Conservation (phyloP, 2,329 filamentous ascomycete genomes). For the Pseudocercospora fuligena region DNA sequence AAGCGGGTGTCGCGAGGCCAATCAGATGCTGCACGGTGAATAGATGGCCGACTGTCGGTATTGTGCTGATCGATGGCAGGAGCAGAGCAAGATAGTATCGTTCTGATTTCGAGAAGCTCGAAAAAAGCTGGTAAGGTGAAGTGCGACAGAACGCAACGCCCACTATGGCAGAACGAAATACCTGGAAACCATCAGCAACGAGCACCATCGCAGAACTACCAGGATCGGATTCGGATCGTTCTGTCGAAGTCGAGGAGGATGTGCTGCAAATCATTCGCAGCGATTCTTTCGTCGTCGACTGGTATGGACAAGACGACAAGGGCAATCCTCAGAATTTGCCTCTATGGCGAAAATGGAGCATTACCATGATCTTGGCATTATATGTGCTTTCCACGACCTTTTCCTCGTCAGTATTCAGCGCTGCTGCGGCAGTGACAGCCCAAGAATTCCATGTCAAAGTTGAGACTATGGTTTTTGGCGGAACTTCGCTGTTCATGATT, state of each 20-base stretch:
- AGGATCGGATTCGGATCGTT: neutral
- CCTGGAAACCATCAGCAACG: neutral
- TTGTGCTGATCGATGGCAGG: neutral
- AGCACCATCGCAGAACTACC: neutral
- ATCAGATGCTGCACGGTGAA: neutral
- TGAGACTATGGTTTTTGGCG: conserved; percentile 17
- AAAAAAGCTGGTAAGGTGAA: neutral
- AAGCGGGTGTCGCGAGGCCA: neutral
- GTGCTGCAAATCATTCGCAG: conserved; percentile 14
- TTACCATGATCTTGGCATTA: conserved; percentile 23
- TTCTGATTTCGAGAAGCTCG: too few species aligned
- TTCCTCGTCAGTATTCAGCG: conserved; percentile 21
- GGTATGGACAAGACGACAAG: conserved; percentile 21
- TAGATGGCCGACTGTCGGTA: neutral
- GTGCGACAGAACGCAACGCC: neutral
- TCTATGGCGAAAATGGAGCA: conserved; percentile 20
- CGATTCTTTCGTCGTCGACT: conserved; percentile 20
- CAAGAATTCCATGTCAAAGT: conserved; percentile 16
- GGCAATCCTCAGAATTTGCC: conserved; percentile 23
- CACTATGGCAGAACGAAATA: neutral
- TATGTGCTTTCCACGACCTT: conserved; percentile 22
- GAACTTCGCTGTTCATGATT: conserved; percentile 67
- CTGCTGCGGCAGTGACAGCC: conserved; percentile 13
- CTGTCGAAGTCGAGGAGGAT: conserved; percentile 11
- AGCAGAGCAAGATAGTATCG: neutral